A percentile compares a stretch with the other conserved stretches of the same genome.
These are phyloP conservation scores for Yamadazyma dendronema DNA, from an alignment of 1,139 yeast genomes.

Conservation along the genomic window DNA sequence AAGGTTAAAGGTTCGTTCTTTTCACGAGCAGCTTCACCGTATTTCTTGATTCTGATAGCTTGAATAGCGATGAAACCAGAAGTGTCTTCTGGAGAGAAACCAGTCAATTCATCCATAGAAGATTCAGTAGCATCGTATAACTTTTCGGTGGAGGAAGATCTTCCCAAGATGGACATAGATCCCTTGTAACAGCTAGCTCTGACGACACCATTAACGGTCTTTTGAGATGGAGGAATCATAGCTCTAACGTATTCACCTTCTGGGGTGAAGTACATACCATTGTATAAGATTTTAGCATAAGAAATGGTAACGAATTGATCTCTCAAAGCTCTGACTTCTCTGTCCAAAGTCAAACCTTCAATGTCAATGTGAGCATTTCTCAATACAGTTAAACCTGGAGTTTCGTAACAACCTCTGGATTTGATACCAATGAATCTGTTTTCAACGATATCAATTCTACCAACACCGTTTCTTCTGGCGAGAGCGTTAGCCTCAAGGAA, in stretches of 20 bases:
- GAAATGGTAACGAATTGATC: slow-evolving; percentile 93
- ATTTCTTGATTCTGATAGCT: slow-evolving; percentile 96
- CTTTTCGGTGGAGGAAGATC: slow-evolving; percentile 93
- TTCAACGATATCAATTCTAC: slow-evolving; percentile 98
- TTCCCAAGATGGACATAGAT: slow-evolving; percentile 75
- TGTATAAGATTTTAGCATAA: slow-evolving; percentile 87
- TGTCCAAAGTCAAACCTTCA: slow-evolving; percentile 94
- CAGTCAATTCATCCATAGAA: slow-evolving; percentile 98
- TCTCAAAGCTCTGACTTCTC: slow-evolving; percentile 96
- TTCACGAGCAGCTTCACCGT: slow-evolving; percentile 92
- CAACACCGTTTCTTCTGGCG: slow-evolving; percentile 99
- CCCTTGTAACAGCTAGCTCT: slow-evolving; percentile 96
- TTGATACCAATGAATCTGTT: slow-evolving; percentile 98
- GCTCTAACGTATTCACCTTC: slow-evolving; percentile 95
- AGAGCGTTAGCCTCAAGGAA: slow-evolving; percentile 90
- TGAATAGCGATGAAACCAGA: slow-evolving; percentile 97
- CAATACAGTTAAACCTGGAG: slow-evolving; percentile 94
- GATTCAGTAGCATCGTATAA: slow-evolving; percentile 97
- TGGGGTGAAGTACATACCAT: slow-evolving; percentile 97
- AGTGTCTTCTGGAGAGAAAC: slow-evolving; percentile 95
- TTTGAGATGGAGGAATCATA: slow-evolving; percentile 92
- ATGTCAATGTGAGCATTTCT: slow-evolving; percentile 93
- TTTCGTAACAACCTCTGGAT: slow-evolving; percentile 99
- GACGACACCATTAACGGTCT: slow-evolving; percentile 92
- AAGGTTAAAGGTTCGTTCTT: slow-evolving; percentile 52